phyloP scores from a whole-genome alignment of 2,329 filamentous ascomycete species.

The Fusarium sp. region DNA sequence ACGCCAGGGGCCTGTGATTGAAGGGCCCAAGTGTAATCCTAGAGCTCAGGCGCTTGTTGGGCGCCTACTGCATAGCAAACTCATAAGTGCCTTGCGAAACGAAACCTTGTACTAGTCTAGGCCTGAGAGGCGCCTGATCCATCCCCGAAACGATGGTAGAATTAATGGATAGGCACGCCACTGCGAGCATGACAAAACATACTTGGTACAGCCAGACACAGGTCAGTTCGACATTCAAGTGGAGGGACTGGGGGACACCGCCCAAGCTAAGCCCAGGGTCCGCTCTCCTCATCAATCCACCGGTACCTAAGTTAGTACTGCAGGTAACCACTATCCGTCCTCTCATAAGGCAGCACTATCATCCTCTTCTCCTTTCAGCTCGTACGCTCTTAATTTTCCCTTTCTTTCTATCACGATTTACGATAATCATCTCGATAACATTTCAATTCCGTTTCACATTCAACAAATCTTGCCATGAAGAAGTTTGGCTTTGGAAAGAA shows the following conservation, averaged over 20 bases:
- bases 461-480: conserved; percentile 60
- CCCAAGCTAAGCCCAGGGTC: conserved; percentile 42
- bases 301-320: conserved; percentile 16
- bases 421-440: background rate
- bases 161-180: conserved; percentile 27
- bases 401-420: background rate
- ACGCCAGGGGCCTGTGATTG: conserved; percentile 28
- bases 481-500: conserved; percentile 72
- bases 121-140: conserved; percentile 39
- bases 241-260: conserved; percentile 34
- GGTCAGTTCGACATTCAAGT: conserved; percentile 9
- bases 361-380: conserved; percentile 34
- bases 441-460: background rate
- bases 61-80: conserved; percentile 31
- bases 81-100: conserved; percentile 15
- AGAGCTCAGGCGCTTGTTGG: conserved; percentile 36
- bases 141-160: conserved; percentile 41
- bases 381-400: conserved; percentile 10
- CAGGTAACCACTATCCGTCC: conserved; percentile 19
- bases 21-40: conserved; percentile 12
- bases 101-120: conserved; percentile 32
- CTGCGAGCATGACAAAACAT: conserved; percentile 22
- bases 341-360: conserved; percentile 39
- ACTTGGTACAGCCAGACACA: conserved; percentile 5
- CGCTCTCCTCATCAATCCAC: conserved; percentile 33